These are phyloP conservation scores for Solanum bulbocastanum DNA, from an alignment of 257 asterid species.

Conservation along the genomic window DNA sequence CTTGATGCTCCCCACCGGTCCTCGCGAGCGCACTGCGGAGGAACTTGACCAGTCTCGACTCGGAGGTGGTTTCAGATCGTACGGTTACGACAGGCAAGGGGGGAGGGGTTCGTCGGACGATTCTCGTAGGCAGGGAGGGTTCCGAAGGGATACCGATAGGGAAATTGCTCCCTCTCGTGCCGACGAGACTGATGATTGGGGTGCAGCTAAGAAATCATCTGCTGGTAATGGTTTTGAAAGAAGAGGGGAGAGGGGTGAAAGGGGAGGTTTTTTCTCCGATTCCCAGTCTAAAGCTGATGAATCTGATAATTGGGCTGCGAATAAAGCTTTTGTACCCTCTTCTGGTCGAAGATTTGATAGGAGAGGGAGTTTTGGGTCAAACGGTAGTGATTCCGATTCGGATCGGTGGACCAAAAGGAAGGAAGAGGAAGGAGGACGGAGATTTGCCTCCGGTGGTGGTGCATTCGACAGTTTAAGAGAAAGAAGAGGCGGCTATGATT, in stretches of 20 bases:
- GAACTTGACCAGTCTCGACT: conserved; percentile 57
- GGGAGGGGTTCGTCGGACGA: conserved; percentile 50
- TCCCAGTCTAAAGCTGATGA: conserved; percentile 81
- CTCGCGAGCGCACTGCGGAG: conserved; percentile 74
- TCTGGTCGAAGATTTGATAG: conserved; percentile 55
- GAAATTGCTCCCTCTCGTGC: conserved; percentile 69
- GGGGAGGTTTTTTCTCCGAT: conserved; percentile 76
- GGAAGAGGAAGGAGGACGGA: conserved; percentile 49
- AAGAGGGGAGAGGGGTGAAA: conserved; percentile 61
- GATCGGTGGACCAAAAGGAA: conserved; percentile 61
- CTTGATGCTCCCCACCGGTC: conserved; percentile 64
- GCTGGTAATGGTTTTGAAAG: conserved; percentile 52
- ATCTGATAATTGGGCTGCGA: conserved; percentile 75
- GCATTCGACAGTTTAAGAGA: conserved; percentile 15
- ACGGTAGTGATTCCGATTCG: conserved; percentile 55
- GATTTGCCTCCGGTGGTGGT: background rate
- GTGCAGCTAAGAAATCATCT: conserved; percentile 43
- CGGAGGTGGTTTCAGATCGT: conserved; percentile 77
- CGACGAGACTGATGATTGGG: conserved; percentile 89
- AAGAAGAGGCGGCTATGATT: background rate
- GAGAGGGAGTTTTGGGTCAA: conserved; percentile 57
- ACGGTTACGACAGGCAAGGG: conserved; percentile 25
- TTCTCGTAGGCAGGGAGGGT: conserved; percentile 59
- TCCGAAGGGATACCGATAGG: conserved; percentile 43
- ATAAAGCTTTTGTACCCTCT: conserved; percentile 57